Evolutionary conservation across 768 basidiomycete genomes (phyloP).

Genomic region (Auricularia sp.): DNA sequence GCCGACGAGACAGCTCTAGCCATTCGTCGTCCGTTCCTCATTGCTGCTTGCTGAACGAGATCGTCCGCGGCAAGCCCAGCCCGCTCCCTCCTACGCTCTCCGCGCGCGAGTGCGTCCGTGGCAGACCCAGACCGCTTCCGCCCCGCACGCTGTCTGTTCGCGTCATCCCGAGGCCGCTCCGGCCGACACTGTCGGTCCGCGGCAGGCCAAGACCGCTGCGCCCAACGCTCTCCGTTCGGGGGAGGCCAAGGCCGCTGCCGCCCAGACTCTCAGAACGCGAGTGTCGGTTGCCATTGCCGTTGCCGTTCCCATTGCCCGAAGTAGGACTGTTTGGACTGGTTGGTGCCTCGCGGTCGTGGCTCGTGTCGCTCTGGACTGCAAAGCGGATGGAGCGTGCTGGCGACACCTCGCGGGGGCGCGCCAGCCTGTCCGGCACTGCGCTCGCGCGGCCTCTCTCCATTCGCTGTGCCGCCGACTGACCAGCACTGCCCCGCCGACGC

Average conservation of each 20-base stretch:
- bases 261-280: not conserved
- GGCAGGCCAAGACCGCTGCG: not conserved
- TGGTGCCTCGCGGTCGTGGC: not conserved
- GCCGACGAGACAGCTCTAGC: too few species aligned
- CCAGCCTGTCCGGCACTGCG: constrained; percentile 15
- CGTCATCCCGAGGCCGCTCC: not conserved
- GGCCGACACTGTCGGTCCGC: not conserved
- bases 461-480: constrained; percentile 15
- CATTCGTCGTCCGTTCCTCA: too few species aligned
- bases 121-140: not conserved
- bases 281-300: not conserved
- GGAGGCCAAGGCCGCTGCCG: not conserved
- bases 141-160: not conserved
- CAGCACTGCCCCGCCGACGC: constrained; percentile 9
- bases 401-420: constrained; percentile 29
- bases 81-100: too few species aligned
- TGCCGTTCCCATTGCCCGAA: not conserved
- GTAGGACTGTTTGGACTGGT: not conserved
- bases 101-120: too few species aligned
- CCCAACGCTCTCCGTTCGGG: not conserved
- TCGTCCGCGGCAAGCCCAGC: too few species aligned
- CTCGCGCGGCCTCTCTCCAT: constrained; percentile 9
- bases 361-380: constrained; percentile 16
- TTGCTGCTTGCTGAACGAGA: too few species aligned
- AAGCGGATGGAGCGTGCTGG: constrained; percentile 34